Conservation (phyloP, 805 yeast genomes). For the Pichia thaimueangensis region DNA sequence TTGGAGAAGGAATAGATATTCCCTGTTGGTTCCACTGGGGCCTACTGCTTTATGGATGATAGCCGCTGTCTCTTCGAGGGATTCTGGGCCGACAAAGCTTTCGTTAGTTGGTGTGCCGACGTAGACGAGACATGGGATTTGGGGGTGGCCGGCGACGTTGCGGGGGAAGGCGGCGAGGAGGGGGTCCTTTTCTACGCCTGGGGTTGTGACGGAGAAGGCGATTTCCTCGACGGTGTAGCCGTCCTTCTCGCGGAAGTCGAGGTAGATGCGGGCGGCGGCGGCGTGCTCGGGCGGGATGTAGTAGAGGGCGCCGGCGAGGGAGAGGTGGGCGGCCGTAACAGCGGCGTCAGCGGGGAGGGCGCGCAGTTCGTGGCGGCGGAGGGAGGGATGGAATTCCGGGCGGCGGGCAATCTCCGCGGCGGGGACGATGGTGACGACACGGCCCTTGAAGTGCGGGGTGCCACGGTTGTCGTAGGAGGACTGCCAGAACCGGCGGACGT, state of each 20-base stretch:
- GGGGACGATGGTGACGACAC: conserved; percentile 79
- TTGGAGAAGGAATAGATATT: conserved; percentile 55
- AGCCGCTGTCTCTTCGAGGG: conserved; percentile 48
- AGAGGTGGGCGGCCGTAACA: conserved; percentile 13
- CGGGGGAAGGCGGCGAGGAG: conserved; percentile 26
- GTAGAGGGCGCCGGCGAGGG: conserved; percentile 47
- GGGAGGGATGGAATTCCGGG: conserved; percentile 31
- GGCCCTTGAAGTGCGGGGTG: conserved; percentile 76
- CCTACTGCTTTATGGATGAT: conserved; percentile 56
- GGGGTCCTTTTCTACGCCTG: conserved; percentile 15
- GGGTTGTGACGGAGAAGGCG: conserved; percentile 44
- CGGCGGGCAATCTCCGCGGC: conserved; percentile 34
- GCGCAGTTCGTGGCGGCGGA: conserved; percentile 21
- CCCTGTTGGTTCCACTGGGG: conserved; percentile 76
- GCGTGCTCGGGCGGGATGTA: conserved; percentile 65
- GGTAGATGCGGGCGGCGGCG: conserved; percentile 52
- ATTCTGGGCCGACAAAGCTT: conserved; percentile 83
- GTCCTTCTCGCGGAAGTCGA: conserved; percentile 82
- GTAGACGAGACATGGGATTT: conserved; percentile 58
- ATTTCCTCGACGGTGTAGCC: conserved; percentile 73
- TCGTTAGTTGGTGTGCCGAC: conserved; percentile 78
- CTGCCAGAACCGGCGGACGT: conserved; percentile 85
- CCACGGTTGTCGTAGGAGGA: conserved; percentile 87
- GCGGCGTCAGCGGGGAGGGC: conserved; percentile 14
- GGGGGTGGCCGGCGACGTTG: conserved; percentile 32